Conservation (phyloP, 2,329 filamentous ascomycete genomes). For the Pezicula carpinea region DNA sequence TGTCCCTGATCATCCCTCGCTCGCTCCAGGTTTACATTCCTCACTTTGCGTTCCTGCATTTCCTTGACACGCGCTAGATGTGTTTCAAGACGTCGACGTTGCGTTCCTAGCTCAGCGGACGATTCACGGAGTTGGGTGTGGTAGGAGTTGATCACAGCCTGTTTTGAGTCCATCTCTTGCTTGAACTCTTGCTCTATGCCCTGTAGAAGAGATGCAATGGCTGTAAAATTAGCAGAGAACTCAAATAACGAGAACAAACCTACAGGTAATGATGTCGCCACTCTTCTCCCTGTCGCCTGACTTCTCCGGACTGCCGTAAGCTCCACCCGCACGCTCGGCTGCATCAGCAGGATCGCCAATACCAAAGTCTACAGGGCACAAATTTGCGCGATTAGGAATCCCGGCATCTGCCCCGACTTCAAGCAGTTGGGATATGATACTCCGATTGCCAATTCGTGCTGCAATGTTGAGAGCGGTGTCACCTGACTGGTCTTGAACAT, state of each 20-base stretch:
- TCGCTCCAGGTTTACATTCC: constrained; percentile 71
- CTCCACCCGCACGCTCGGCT: constrained; percentile 34
- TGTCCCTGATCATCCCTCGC: constrained; percentile 67
- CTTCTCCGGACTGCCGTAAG: constrained; percentile 42
- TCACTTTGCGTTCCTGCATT: constrained; percentile 60
- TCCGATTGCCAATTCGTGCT: constrained; percentile 85
- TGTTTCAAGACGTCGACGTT: constrained; percentile 67
- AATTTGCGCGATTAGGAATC: constrained; percentile 83
- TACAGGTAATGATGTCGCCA: constrained; percentile 74
- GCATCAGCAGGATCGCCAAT: constrained; percentile 62
- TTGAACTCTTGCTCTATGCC: constrained; percentile 78
- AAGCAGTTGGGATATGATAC: constrained; percentile 92
- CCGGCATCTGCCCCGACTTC: constrained; percentile 94
- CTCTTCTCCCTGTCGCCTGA: constrained; percentile 62
- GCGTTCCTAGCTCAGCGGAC: constrained; percentile 72
- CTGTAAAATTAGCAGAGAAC: constrained; percentile 40
- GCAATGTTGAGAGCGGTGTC: constrained; percentile 95
- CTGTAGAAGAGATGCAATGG: constrained; percentile 77
- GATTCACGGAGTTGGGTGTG: constrained; percentile 78
- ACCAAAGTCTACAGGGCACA: constrained; percentile 90
- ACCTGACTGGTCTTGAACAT: constrained; percentile 86
- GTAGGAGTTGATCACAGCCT: constrained; percentile 75
- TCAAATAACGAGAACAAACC: constrained; percentile 34
- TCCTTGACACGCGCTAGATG: constrained; percentile 62
- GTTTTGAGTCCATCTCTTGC: constrained; percentile 75